Evolutionary conservation across 306 rosid species (phyloP).

Genomic region (Vachellia pachyceras): DNA sequence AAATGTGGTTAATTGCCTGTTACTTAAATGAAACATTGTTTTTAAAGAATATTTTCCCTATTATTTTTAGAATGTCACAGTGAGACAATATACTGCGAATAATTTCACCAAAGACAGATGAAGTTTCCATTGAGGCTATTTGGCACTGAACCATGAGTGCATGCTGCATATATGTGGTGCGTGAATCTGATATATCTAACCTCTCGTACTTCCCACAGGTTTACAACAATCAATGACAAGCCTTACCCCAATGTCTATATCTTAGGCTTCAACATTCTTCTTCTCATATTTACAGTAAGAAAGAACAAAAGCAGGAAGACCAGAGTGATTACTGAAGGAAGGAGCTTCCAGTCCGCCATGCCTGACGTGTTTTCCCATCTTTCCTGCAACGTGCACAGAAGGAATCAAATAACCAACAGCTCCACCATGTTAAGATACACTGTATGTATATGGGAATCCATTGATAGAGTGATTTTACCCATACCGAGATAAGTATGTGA

Average conservation of each 20-base stretch:
- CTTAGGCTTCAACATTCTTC: conserved; percentile 77
- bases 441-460: too few species aligned
- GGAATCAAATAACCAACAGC: conserved; percentile 25
- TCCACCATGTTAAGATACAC: not conserved
- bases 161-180: not conserved
- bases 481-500: too few species aligned
- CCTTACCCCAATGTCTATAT: not conserved
- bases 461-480: too few species aligned
- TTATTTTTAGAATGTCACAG: not conserved
- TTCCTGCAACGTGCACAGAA: conserved; percentile 57
- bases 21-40: not conserved
- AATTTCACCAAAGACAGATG: not conserved
- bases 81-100: not conserved
- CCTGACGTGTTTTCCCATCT: conserved; percentile 51
- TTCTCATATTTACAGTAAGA: conserved; percentile 66
- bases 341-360: conserved; percentile 45
- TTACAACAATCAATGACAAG: not conserved
- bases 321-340: conserved; percentile 45
- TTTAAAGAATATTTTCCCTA: not conserved
- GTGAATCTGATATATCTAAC: conserved; percentile 13
- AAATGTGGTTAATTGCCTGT: not conserved
- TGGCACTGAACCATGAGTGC: not conserved
- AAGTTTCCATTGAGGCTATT: not conserved
- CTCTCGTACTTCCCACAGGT: conserved; percentile 4
- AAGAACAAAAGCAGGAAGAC: conserved; percentile 49